A percentile compares a stretch with the other conserved stretches of the same genome.
These are phyloP conservation scores for Cordyceps fumosorosea DNA, from an alignment of 2,329 filamentous ascomycete species.

Conservation along the genomic window DNA sequence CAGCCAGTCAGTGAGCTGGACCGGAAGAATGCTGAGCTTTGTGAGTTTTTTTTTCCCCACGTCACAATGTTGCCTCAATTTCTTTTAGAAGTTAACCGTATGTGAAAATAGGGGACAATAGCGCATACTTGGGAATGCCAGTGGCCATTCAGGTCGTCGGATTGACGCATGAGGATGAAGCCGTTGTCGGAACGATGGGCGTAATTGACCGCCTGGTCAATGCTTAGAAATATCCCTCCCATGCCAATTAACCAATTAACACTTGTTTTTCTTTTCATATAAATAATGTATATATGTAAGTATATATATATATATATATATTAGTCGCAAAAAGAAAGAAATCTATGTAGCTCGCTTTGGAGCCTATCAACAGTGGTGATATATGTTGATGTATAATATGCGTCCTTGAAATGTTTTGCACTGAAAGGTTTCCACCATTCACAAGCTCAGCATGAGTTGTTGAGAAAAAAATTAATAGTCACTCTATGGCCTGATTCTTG, in stretches of 20 bases:
- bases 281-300: no score
- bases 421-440: background rate
- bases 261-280: background rate
- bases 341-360: background rate
- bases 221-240: background rate
- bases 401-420: background rate
- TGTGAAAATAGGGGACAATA: constrained; percentile 10
- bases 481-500: background rate
- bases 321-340: background rate
- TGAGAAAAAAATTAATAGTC: no score
- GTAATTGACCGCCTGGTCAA: constrained; percentile 13
- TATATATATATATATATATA: no score
- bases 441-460: no score
- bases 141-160: constrained; percentile 17
- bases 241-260: background rate
- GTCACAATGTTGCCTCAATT: background rate
- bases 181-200: constrained; percentile 15
- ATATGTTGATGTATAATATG: background rate
- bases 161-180: constrained; percentile 17
- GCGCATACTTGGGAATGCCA: constrained; percentile 15
- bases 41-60: constrained; percentile 10
- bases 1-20: constrained; percentile 15
- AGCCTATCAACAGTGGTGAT: background rate
- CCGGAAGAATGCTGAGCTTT: constrained; percentile 15
- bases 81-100: background rate